A percentile compares a stretch with the other conserved stretches of the same genome.
These are phyloP conservation scores for Trichoderma sp. DNA, from an alignment of 2,329 filamentous ascomycete species.

Conservation along the genomic window DNA sequence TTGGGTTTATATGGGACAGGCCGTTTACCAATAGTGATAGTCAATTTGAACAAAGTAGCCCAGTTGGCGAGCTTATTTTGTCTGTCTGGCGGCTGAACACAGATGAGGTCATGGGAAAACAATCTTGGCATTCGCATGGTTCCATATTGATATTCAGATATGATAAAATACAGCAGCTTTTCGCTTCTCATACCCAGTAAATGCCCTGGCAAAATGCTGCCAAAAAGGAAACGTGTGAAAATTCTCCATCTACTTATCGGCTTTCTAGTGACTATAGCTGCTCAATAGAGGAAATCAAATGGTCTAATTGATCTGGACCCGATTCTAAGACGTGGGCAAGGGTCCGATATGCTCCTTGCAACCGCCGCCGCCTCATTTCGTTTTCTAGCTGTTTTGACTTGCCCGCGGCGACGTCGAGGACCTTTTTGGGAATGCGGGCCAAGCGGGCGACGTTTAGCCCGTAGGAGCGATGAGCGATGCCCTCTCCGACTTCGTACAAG, in stretches of 20 bases:
- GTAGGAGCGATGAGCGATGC: conserved; percentile 90
- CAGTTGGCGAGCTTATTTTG: conserved; percentile 1
- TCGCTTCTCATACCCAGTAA: neutral
- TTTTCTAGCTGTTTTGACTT: conserved; percentile 81
- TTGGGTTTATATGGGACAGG: conserved; percentile 10
- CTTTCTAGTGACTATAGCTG: conserved; percentile 45
- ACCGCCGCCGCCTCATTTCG: conserved; percentile 60
- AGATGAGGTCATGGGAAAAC: neutral
- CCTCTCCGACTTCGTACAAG: conserved; percentile 85
- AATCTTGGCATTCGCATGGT: conserved; percentile 15
- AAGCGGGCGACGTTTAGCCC: conserved; percentile 89
- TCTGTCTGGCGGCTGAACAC: neutral
- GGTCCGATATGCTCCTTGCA: conserved; percentile 48
- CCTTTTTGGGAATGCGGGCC: conserved; percentile 71
- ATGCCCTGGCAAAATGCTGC: neutral
- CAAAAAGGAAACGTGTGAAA: neutral
- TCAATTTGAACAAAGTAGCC: conserved; percentile 7
- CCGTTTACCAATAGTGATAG: conserved; percentile 1
- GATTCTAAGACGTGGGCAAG: conserved; percentile 42
- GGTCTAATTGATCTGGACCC: conserved; percentile 45
- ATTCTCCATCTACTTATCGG: neutral
- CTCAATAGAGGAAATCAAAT: conserved; percentile 55
- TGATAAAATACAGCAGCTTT: conserved; percentile 12
- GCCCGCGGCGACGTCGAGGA: conserved; percentile 74
- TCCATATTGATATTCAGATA: conserved; percentile 5